Evolutionary conservation across 768 basidiomycete genomes (phyloP), one percentile per base, ranked within the genome.

Genomic region (Cyclocybe cylindracea): DNA sequence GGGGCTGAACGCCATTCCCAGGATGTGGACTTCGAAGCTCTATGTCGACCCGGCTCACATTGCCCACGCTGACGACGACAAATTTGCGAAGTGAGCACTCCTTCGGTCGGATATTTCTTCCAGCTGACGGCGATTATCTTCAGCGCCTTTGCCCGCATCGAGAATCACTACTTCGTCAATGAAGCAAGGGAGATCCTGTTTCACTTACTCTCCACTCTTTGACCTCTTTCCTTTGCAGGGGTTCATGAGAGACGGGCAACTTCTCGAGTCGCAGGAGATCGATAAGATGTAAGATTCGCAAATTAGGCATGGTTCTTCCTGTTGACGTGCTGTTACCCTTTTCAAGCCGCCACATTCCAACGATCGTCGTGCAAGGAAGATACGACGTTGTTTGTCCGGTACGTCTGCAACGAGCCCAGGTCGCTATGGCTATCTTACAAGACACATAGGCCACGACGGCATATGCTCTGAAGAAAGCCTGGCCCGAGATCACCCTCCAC

Each of bases 321-420:
- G 29, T 33, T 39, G 7, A 39, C 44, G 34, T 38, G 10, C 31
- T 29, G 19, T 18, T 34, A 35, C 31, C 1, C 34, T 3, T 34
- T 37, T 39, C 14, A 48, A 94, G 92, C 57, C 91, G 94, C 10
- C 85, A 94, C 70, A 93, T 97, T 58, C 94, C 94, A 14, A 84
- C 83, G 7, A 74, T 87, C 45, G 79, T 91, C 37, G 79, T 94
- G 4, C 92, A 94, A 74, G 91, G 92, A 36, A 78, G 94, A 69
- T 95, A 95, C 61, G 94, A 95, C 60, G 83, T 90, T 10, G 81
- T 97, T 42, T 97, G 94, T 64, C 90, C 93, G 8, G 87, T 92
- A 69, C 35, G 80, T 57, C 24, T 44, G 13, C 18, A n/a, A 31
- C 29, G 31, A 5, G 14, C 5, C 13, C 34, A 43, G 18, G 13